phyloP scores from a whole-genome alignment of 2,329 filamentous ascomycete genomes.

The Ascochyta rabiei region DNA sequence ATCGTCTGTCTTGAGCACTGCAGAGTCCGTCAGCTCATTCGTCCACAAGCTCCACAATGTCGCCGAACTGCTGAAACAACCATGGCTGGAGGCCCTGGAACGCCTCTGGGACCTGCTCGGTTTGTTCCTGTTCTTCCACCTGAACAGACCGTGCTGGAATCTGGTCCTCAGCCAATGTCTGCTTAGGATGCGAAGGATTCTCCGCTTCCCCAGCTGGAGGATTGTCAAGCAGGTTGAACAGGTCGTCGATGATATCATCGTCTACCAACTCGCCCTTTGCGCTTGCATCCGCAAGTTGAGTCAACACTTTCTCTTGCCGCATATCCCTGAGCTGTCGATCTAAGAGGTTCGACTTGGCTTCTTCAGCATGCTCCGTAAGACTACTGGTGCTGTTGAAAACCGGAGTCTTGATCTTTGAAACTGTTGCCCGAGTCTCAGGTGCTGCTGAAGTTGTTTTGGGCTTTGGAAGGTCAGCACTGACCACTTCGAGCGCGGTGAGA shows the following conservation, averaged over 20 bases:
- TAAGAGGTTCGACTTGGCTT: not conserved
- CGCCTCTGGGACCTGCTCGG: constrained; percentile 23
- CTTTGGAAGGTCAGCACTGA: not conserved
- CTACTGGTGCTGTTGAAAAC: not conserved
- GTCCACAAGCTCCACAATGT: constrained; percentile 48
- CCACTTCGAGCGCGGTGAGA: not conserved
- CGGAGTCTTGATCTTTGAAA: not conserved
- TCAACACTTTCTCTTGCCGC: not conserved
- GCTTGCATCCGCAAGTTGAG: not conserved
- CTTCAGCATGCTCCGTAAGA: not conserved
- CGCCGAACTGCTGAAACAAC: constrained; percentile 49
- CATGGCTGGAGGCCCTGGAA: constrained; percentile 47
- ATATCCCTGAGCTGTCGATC: not conserved
- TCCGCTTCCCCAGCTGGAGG: not conserved
- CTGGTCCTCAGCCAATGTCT: not conserved
- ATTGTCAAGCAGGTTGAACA: not conserved
- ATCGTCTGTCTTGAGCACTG: not conserved
- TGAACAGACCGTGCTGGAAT: not conserved
- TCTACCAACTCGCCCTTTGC: not conserved
- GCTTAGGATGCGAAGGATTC: not conserved
- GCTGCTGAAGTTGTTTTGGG: not conserved
- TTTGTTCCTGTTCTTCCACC: not conserved
- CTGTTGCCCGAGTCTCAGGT: not conserved
- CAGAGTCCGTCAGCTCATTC: constrained; percentile 7
- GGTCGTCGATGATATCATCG: not conserved